Conservation (phyloP, 176 grass and related monocot genomes). For the Avena eriantha region DNA sequence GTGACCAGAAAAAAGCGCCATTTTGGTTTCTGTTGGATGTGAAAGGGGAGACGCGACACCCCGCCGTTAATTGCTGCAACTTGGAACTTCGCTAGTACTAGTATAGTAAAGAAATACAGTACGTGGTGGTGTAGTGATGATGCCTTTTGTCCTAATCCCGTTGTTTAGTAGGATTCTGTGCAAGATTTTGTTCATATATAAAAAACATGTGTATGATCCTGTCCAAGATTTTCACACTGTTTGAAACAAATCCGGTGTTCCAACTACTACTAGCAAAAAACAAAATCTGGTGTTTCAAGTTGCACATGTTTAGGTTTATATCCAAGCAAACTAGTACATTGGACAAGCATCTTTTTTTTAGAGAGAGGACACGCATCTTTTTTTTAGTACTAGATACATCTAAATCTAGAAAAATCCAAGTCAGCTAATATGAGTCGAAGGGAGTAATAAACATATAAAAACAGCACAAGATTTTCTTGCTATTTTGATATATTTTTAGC, state of each 20-base stretch:
- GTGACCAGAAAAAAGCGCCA: slow-evolving; percentile 31
- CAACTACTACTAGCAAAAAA: not conserved
- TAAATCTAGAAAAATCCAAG: too few relatives aligned
- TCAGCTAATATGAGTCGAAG: too few relatives aligned
- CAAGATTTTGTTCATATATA: not conserved
- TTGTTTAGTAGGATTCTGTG: not conserved
- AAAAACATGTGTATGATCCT: not conserved
- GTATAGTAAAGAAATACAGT: not conserved
- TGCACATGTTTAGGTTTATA: not conserved
- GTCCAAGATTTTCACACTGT: not conserved
- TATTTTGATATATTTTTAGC: not conserved
- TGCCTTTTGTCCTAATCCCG: not conserved
- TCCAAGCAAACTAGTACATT: not conserved
- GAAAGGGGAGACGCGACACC: slow-evolving; percentile 35
- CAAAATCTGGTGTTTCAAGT: not conserved
- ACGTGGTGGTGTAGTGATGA: not conserved
- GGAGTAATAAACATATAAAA: too few relatives aligned
- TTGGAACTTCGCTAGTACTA: slow-evolving; percentile 4
- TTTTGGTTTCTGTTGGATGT: slow-evolving; percentile 50
- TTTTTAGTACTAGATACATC: too few relatives aligned
- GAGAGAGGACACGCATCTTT: too few relatives aligned
- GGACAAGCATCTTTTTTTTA: not conserved
- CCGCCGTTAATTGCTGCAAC: slow-evolving; percentile 36
- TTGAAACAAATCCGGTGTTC: not conserved
- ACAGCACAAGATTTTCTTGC: not conserved